phyloP scores from a whole-genome alignment of 2,329 filamentous ascomycete genomes.

The Lecanosticta acicola region DNA sequence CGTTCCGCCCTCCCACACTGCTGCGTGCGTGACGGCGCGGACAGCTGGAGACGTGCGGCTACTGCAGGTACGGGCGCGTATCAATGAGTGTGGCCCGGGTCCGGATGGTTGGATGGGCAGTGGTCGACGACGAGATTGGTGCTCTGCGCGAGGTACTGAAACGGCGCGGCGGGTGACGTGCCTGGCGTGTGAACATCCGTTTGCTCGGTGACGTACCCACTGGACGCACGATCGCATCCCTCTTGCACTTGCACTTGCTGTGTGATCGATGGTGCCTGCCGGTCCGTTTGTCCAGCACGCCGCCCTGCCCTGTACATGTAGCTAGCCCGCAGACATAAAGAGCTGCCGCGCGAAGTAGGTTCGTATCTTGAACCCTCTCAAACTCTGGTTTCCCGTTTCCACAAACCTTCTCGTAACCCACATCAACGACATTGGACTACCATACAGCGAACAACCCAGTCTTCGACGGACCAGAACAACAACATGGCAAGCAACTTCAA shows the following conservation, averaged over 20 bases:
- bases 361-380: background rate
- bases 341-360: background rate
- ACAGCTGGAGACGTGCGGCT: background rate
- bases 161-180: background rate
- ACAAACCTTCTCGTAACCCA: background rate
- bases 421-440: background rate
- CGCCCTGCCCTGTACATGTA: background rate
- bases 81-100: too few species aligned
- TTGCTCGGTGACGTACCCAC: background rate
- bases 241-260: background rate
- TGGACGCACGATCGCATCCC: background rate
- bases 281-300: background rate
- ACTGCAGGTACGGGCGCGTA: background rate
- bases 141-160: background rate
- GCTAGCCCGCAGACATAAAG: background rate
- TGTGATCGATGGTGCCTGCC: background rate
- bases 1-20: background rate
- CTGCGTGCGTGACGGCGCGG: background rate
- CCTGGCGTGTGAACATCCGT: too few species aligned
- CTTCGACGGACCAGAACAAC: background rate
- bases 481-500: conserved; percentile 6
- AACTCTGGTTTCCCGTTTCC: background rate
- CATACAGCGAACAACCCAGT: too few species aligned
- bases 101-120: too few species aligned
- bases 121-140: background rate